phyloP scores from a whole-genome alignment of 2,329 filamentous ascomycete species.

The Esteya vermicola region DNA sequence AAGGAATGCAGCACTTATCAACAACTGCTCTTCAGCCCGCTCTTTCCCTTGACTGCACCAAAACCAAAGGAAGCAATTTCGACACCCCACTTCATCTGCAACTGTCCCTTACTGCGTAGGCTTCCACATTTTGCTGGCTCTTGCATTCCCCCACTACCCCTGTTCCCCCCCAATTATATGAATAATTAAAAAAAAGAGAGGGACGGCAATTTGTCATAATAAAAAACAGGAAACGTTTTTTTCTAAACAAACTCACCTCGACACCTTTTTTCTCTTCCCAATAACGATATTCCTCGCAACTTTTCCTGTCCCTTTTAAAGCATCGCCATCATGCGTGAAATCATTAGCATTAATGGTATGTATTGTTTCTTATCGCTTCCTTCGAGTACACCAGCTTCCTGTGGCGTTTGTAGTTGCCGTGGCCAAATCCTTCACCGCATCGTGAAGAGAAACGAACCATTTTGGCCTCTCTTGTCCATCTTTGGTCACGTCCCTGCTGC shows the following conservation, averaged over 20 bases:
- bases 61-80: background rate
- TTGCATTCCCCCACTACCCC: conserved; percentile 3
- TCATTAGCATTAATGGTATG: conserved; percentile 96
- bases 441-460: no score
- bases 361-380: conserved; percentile 18
- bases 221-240: conserved; percentile 4
- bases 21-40: background rate
- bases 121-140: conserved; percentile 2
- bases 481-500: no score
- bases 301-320: background rate
- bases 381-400: conserved; percentile 1
- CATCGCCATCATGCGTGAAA: conserved; percentile 78
- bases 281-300: background rate
- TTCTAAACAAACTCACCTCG: conserved; percentile 1
- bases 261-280: background rate
- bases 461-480: no score
- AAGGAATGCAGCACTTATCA: conserved; percentile 1
- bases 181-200: conserved; percentile 3
- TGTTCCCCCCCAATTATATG: conserved; percentile 7
- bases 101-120: conserved; percentile 5
- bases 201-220: conserved; percentile 4
- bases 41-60: background rate
- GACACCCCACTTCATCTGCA: conserved; percentile 2
- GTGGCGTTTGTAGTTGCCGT: background rate
- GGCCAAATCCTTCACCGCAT: conserved; percentile 11